A percentile compares a stretch with the other conserved stretches of the same genome.
Evolutionary conservation across 2,329 filamentous ascomycete genomes (phyloP).

Genomic region (Pseudodiploospora longispora): DNA sequence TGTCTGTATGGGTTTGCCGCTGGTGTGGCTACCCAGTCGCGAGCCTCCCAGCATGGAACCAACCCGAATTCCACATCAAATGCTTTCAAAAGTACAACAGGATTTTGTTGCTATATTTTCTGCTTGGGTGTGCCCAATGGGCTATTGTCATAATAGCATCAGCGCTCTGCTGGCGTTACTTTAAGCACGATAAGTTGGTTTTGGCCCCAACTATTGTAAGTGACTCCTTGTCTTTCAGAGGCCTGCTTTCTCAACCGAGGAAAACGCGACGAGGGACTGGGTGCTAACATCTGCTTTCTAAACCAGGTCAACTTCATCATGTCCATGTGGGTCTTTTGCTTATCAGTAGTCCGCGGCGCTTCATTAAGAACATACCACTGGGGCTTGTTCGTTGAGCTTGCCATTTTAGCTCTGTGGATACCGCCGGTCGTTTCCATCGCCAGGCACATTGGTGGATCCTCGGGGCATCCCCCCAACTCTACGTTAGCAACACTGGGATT

Average conservation of each 20-base stretch:
- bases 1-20: conserved; percentile 31
- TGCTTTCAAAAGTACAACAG: conserved; percentile 32
- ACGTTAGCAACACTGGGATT: conserved; percentile 26
- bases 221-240: conserved; percentile 2
- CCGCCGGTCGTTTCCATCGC: conserved; percentile 18
- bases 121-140: conserved; percentile 31
- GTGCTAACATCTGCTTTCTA: background rate
- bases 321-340: conserved; percentile 24
- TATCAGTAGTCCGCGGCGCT: conserved; percentile 26
- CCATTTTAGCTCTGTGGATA: conserved; percentile 17
- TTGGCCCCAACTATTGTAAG: conserved; percentile 28
- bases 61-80: conserved; percentile 31
- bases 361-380: conserved; percentile 31
- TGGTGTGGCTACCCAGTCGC: conserved; percentile 36
- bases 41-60: conserved; percentile 20
- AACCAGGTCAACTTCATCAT: conserved; percentile 29
- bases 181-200: conserved; percentile 19
- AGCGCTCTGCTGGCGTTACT: conserved; percentile 31
- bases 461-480: conserved; percentile 6
- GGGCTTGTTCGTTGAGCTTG: conserved; percentile 26
- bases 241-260: background rate
- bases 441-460: conserved; percentile 8
- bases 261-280: no score
- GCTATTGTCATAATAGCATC: conserved; percentile 25
- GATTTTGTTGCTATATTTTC: conserved; percentile 29